Conservation (phyloP, 306 rosid species). For the Senna tora region DNA sequence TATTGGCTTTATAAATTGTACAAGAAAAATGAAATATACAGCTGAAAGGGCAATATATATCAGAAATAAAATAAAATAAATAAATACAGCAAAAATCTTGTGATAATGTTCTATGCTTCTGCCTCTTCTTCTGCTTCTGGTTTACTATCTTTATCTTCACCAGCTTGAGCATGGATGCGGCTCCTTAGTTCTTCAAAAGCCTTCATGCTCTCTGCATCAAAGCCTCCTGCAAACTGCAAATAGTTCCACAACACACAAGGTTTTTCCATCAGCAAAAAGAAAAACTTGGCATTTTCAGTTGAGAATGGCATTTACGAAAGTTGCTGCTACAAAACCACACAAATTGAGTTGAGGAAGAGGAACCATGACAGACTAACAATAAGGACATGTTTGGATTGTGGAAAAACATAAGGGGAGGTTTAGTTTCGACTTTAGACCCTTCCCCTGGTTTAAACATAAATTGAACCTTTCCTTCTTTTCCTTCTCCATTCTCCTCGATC, state of each 20-base stretch:
- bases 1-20: constrained; percentile 34
- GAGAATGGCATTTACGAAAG: neutral
- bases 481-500: neutral
- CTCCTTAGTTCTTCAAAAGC: constrained; percentile 85
- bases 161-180: constrained; percentile 47
- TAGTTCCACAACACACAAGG: constrained; percentile 26
- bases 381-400: neutral
- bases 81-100: neutral
- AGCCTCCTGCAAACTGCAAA: constrained; percentile 92
- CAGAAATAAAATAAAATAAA: neutral
- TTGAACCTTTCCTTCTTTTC: neutral
- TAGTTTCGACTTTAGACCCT: neutral
- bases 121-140: constrained; percentile 45
- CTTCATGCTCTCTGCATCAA: constrained; percentile 87
- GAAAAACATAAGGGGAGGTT: neutral
- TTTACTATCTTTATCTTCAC: constrained; percentile 52
- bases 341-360: neutral
- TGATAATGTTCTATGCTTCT: constrained; percentile 36
- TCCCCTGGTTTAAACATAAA: neutral
- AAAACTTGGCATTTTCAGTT: neutral
- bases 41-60: constrained; percentile 29
- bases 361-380: neutral
- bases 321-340: neutral
- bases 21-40: constrained; percentile 39
- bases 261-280: neutral